These are phyloP conservation scores for Gynochthodes officinalis DNA, from an alignment of 257 asterid genomes.

Conservation along the genomic window DNA sequence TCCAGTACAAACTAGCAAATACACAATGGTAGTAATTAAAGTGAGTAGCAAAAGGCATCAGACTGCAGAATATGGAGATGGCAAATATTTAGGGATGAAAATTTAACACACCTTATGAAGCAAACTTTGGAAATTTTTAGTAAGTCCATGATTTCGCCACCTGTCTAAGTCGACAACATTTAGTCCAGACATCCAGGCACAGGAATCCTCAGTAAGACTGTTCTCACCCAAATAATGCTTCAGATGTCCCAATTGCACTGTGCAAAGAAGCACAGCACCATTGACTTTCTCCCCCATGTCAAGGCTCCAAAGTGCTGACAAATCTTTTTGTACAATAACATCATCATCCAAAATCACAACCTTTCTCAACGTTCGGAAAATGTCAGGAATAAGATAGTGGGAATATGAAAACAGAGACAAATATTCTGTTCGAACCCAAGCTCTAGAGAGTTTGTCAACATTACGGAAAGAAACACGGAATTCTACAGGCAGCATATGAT, in stretches of 20 bases:
- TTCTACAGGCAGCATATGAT: slow-evolving; percentile 81
- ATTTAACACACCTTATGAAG: slow-evolving; percentile 67
- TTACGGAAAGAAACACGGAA: slow-evolving; percentile 75
- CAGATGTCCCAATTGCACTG: slow-evolving; percentile 63
- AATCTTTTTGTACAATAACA: slow-evolving; percentile 79
- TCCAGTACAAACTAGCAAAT: not conserved
- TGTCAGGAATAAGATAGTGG: slow-evolving; percentile 79
- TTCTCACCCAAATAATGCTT: slow-evolving; percentile 43
- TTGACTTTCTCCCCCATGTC: slow-evolving; percentile 87
- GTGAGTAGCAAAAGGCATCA: not conserved
- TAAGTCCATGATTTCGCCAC: slow-evolving; percentile 75
- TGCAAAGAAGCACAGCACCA: slow-evolving; percentile 74
- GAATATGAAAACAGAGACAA: slow-evolving; percentile 78
- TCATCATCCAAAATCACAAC: slow-evolving; percentile 93
- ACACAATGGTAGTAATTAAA: not conserved
- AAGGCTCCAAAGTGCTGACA: slow-evolving; percentile 81
- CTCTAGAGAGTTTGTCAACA: slow-evolving; percentile 52
- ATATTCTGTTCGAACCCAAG: slow-evolving; percentile 56
- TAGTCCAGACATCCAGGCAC: slow-evolving; percentile 93
- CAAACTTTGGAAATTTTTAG: slow-evolving; percentile 53
- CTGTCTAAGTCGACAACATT: slow-evolving; percentile 66
- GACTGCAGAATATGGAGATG: slow-evolving; percentile 9
- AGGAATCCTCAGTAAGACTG: slow-evolving; percentile 51
- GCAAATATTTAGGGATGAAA: slow-evolving; percentile 6
- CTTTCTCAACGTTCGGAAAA: slow-evolving; percentile 65